Percentiles rank a stretch among this genome's conserved stretches.
These are phyloP conservation scores for Skeletonema tropicum DNA, from an alignment of 108 stramenopile species.

Conservation along the genomic window DNA sequence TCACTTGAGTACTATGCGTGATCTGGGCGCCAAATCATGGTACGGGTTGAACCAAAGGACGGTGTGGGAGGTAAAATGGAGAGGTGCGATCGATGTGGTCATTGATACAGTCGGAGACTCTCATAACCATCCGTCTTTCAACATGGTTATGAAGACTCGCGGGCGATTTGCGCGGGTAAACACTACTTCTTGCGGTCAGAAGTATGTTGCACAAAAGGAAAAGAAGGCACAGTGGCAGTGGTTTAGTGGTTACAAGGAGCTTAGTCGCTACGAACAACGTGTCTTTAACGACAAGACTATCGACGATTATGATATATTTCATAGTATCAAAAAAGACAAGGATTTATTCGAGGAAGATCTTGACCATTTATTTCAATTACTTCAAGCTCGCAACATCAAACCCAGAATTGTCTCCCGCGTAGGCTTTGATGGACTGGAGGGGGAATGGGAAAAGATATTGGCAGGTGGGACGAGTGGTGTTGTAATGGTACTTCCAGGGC, in stretches of 20 bases:
- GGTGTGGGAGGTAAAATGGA: background rate
- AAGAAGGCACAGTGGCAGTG: too few relatives aligned
- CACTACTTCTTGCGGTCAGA: background rate
- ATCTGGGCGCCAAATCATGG: background rate
- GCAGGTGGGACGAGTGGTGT: too few relatives aligned
- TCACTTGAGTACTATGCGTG: background rate
- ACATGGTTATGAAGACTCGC: background rate
- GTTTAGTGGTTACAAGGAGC: too few relatives aligned
- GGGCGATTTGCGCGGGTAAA: background rate
- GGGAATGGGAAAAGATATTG: too few relatives aligned
- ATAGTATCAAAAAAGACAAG: background rate
- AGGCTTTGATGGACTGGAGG: too few relatives aligned
- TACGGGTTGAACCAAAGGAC: background rate
- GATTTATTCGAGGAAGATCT: background rate
- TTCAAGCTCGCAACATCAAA: too few relatives aligned
- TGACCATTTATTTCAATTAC: background rate
- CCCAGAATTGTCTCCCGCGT: too few relatives aligned
- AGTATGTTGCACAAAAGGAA: conserved; percentile 3
- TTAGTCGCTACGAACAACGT: background rate
- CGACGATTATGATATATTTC: background rate
- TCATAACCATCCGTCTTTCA: background rate
- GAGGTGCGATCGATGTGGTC: background rate
- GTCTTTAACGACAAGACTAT: background rate
- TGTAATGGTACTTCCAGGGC: too few relatives aligned
- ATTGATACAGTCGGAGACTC: background rate